These are phyloP conservation scores for Monascus ruber DNA, from an alignment of 2,329 filamentous ascomycete genomes.

Conservation along the genomic window DNA sequence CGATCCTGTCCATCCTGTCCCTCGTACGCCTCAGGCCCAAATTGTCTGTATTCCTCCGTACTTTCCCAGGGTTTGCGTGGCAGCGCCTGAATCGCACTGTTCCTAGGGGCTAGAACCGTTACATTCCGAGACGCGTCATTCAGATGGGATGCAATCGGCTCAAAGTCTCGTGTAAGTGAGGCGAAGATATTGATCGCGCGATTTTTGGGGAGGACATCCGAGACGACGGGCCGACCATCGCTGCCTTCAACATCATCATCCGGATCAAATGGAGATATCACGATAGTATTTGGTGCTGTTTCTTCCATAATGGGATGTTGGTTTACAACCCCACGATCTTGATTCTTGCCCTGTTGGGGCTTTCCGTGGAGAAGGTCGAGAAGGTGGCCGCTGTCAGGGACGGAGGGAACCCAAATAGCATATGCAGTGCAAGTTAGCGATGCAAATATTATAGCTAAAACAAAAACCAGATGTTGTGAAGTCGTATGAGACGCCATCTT, in stretches of 20 bases:
- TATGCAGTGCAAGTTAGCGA: slow-evolving; percentile 2
- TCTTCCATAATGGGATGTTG: background rate
- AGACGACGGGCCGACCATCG: slow-evolving; percentile 51
- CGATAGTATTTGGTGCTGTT: background rate
- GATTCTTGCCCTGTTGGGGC: too few relatives aligned
- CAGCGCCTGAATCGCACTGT: slow-evolving; percentile 65
- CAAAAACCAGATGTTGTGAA: background rate
- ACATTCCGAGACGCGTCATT: slow-evolving; percentile 57
- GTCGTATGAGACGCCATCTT: background rate
- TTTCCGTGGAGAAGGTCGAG: too few relatives aligned
- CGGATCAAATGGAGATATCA: slow-evolving; percentile 9
- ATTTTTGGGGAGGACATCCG: slow-evolving; percentile 72
- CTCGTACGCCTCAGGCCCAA: slow-evolving; percentile 61
- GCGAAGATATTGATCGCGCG: slow-evolving; percentile 76
- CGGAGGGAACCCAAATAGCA: slow-evolving; percentile 7
- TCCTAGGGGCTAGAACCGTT: slow-evolving; percentile 78
- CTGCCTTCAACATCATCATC: slow-evolving; percentile 14
- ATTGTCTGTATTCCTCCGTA: slow-evolving; percentile 55
- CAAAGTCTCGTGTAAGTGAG: slow-evolving; percentile 64
- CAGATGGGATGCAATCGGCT: slow-evolving; percentile 56
- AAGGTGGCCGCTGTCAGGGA: too few relatives aligned
- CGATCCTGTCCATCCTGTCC: slow-evolving; percentile 63
- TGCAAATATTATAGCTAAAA: slow-evolving; percentile 5
- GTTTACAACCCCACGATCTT: slow-evolving; percentile 1
- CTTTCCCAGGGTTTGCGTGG: slow-evolving; percentile 67